phyloP scores from a whole-genome alignment of 1,139 yeast genomes.

The Blastobotrys indianensis region DNA sequence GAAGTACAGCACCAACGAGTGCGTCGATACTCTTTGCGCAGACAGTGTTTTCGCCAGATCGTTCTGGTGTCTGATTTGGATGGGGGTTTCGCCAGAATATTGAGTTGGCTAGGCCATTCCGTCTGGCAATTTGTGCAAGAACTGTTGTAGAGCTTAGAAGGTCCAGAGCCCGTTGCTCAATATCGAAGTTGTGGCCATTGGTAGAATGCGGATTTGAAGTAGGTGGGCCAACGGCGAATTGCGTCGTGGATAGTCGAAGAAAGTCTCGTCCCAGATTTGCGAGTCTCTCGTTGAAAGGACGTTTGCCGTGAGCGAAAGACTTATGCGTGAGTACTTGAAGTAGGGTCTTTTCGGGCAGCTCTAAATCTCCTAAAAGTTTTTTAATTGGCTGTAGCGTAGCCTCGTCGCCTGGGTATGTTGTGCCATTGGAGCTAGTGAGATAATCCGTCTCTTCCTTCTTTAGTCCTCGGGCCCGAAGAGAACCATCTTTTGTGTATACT shows the following conservation, averaged over 20 bases:
- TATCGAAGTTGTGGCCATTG: constrained; percentile 55
- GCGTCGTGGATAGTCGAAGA: constrained; percentile 54
- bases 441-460: constrained; percentile 69
- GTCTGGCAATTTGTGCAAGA: constrained; percentile 41
- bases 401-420: constrained; percentile 49
- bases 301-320: constrained; percentile 85
- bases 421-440: constrained; percentile 51
- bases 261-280: constrained; percentile 73
- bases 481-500: constrained; percentile 45
- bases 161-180: constrained; percentile 27
- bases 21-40: constrained; percentile 69
- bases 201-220: constrained; percentile 38
- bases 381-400: constrained; percentile 47
- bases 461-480: constrained; percentile 65
- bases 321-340: constrained; percentile 86
- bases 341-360: constrained; percentile 42
- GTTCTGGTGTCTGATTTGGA: constrained; percentile 12
- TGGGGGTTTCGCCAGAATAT: constrained; percentile 61
- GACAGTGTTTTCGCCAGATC: constrained; percentile 35
- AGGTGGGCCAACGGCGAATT: constrained; percentile 41
- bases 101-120: constrained; percentile 34
- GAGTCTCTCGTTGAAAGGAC: constrained; percentile 83
- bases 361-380: constrained; percentile 45
- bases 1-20: constrained; percentile 71
- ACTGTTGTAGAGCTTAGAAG: constrained; percentile 29